phyloP scores from a whole-genome alignment of 257 asterid genomes.

The Solanum tarapatanum region DNA sequence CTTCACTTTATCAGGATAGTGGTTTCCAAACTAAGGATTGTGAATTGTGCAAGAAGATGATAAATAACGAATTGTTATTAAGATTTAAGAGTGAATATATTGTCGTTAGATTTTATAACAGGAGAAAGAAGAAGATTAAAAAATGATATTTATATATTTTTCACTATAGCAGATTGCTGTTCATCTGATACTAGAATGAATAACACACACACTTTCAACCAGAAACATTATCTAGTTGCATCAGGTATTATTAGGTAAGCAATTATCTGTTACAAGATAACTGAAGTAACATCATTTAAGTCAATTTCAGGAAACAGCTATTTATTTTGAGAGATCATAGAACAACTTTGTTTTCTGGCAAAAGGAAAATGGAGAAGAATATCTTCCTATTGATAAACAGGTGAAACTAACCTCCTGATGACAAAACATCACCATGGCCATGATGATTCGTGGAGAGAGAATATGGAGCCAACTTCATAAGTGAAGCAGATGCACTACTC shows the following conservation, averaged over 20 bases:
- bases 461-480: conserved; percentile 41
- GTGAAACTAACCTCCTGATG: conserved; percentile 36
- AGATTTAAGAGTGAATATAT: not conserved
- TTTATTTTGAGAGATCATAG: not conserved
- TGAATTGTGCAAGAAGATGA: not conserved
- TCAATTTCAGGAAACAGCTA: not conserved
- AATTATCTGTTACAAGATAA: not conserved
- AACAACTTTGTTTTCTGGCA: not conserved
- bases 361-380: not conserved
- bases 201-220: not conserved
- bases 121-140: not conserved
- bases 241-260: not conserved
- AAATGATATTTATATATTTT: not conserved
- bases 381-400: not conserved
- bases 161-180: not conserved
- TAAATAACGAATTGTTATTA: not conserved
- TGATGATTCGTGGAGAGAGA: conserved; percentile 30
- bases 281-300: not conserved
- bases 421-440: conserved; percentile 30
- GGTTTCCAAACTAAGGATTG: not conserved
- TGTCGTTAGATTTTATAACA: not conserved
- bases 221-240: not conserved
- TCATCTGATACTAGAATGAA: not conserved
- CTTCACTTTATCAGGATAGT: not conserved
- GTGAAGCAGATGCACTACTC: conserved; percentile 43